Evolutionary conservation across 2,329 filamentous ascomycete genomes (phyloP).

Genomic region (Microsporum audouinii): DNA sequence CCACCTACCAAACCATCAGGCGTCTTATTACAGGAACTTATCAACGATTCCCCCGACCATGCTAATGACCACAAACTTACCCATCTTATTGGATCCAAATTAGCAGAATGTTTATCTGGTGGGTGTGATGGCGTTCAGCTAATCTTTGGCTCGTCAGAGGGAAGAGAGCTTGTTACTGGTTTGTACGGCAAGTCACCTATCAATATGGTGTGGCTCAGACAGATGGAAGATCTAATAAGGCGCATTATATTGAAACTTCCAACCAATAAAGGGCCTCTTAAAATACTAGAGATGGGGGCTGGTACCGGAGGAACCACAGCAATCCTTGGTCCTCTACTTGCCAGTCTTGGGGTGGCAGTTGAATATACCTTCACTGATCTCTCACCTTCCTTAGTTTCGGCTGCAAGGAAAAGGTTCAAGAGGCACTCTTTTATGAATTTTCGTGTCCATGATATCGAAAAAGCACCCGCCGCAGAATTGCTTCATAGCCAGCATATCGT

Average conservation of each 20-base stretch:
- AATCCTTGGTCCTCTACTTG: conserved; percentile 21
- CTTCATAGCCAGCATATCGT: conserved; percentile 18
- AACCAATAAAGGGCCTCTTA: neutral
- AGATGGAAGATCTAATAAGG: conserved; percentile 6
- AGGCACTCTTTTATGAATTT: conserved; percentile 25
- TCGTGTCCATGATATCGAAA: conserved; percentile 24
- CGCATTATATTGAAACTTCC: conserved; percentile 5
- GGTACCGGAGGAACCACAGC: conserved; percentile 31
- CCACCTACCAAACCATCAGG: neutral
- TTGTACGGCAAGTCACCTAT: conserved; percentile 6
- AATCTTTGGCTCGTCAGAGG: conserved; percentile 4
- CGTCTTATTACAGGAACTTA: neutral
- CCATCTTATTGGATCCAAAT: conserved; percentile 3
- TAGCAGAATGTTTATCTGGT: conserved; percentile 5
- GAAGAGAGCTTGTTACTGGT: conserved; percentile 3
- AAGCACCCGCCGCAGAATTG: conserved; percentile 16
- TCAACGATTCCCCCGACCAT: neutral
- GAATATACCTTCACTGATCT: conserved; percentile 35
- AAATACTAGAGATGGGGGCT: conserved; percentile 30
- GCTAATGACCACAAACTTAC: conserved; percentile 5
- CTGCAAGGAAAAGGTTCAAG: conserved; percentile 23
- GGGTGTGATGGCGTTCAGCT: conserved; percentile 3
- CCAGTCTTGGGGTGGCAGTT: conserved; percentile 20
- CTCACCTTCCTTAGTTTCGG: conserved; percentile 26
- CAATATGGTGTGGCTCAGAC: conserved; percentile 3